A percentile compares a stretch with the other conserved stretches of the same genome.
These are phyloP conservation scores for Rhododendron vialii DNA, from an alignment of 148 eudicot genomes.

Conservation along the genomic window DNA sequence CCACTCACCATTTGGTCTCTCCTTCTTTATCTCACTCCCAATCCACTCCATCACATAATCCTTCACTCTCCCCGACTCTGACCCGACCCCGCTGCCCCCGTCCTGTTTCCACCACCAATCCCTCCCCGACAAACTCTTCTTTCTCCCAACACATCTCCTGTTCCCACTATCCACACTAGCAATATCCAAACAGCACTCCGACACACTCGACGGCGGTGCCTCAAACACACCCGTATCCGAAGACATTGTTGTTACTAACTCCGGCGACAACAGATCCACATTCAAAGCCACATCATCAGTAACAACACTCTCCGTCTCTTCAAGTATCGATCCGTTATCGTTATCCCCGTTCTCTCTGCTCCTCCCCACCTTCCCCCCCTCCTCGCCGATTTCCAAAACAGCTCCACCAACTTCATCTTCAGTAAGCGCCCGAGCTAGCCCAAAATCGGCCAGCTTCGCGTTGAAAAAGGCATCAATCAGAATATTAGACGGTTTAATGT, in stretches of 20 bases:
- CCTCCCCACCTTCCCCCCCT: slow-evolving; percentile 20
- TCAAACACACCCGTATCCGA: slow-evolving; percentile 19
- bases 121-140: slow-evolving; percentile 51
- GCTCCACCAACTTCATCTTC: slow-evolving; percentile 26
- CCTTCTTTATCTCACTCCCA: slow-evolving; percentile 89
- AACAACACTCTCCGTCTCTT: slow-evolving; percentile 61
- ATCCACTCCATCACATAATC: slow-evolving; percentile 99
- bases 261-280: slow-evolving; percentile 42
- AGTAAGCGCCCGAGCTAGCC: slow-evolving; percentile 54
- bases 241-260: not conserved
- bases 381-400: slow-evolving; percentile 22
- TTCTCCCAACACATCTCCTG: slow-evolving; percentile 42
- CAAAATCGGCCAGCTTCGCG: slow-evolving; percentile 91
- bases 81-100: slow-evolving; percentile 31
- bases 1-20: slow-evolving; percentile 61
- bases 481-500: slow-evolving; percentile 84
- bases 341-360: slow-evolving; percentile 23
- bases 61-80: slow-evolving; percentile 69
- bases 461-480: slow-evolving; percentile 55
- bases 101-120: slow-evolving; percentile 99
- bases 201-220: slow-evolving; percentile 51
- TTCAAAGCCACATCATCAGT: slow-evolving; percentile 45
- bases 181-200: slow-evolving; percentile 59
- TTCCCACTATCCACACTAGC: slow-evolving; percentile 64
- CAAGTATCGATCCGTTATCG: slow-evolving; percentile 61